A percentile compares a stretch with the other conserved stretches of the same genome.
phyloP scores from a whole-genome alignment of 352 stramenopile species.

The Phytophthora ramorum region DNA sequence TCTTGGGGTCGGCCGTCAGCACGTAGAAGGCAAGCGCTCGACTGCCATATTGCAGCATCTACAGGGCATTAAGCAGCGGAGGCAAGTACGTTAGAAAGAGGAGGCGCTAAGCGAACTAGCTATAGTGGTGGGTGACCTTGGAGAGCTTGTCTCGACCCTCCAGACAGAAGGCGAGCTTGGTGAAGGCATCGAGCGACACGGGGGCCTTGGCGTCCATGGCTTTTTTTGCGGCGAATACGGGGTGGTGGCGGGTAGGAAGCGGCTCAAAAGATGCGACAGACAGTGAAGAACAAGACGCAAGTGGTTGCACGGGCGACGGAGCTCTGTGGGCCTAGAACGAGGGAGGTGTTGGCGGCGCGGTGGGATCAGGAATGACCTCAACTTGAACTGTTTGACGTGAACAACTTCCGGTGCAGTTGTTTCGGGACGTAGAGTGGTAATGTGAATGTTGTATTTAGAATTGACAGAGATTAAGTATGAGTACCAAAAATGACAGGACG shows the following conservation, averaged over 20 bases:
- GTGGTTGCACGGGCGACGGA: neutral
- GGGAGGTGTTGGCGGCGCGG: neutral
- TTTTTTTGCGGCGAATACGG: neutral
- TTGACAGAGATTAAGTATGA: neutral
- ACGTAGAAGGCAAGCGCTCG: slow-evolving; percentile 83
- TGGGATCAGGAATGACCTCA: slow-evolving; percentile 23
- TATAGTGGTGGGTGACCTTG: slow-evolving; percentile 58
- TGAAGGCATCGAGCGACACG: slow-evolving; percentile 64
- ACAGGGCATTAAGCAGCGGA: neutral
- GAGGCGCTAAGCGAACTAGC: neutral
- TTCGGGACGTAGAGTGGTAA: neutral
- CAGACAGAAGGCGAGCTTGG: slow-evolving; percentile 78
- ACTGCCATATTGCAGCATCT: slow-evolving; percentile 87
- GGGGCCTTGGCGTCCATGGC: slow-evolving; percentile 53
- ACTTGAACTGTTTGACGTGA: slow-evolving; percentile 40
- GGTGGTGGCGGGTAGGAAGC: neutral
- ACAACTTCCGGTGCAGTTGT: neutral
- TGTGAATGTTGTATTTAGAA: neutral
- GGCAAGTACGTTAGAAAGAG: slow-evolving; percentile 23
- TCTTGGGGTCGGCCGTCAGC: slow-evolving; percentile 82
- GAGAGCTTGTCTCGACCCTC: slow-evolving; percentile 90
- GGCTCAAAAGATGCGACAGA: neutral
- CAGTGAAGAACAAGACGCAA: neutral
- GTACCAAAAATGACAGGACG: neutral
- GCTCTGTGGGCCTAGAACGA: neutral